Evolutionary conservation across 495 filamentous ascomycete genomes (phyloP).

Genomic region (Neurospora cerealis): DNA sequence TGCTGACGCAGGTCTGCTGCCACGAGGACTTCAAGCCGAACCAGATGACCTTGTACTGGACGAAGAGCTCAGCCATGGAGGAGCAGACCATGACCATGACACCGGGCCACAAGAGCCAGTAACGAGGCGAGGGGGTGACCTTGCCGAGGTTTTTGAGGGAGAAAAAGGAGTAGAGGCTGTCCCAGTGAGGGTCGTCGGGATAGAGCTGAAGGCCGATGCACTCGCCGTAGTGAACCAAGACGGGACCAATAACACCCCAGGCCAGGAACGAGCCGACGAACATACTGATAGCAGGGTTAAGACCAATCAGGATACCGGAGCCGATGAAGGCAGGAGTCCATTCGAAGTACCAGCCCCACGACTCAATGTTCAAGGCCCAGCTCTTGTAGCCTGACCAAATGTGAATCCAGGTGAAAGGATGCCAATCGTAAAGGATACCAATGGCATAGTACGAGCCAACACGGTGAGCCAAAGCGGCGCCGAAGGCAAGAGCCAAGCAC

Average conservation of each 20-base stretch:
- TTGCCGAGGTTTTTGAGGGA: slow-evolving; percentile 38
- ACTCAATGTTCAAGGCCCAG: slow-evolving; percentile 48
- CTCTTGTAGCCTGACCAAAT: slow-evolving; percentile 50
- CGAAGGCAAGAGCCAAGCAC: slow-evolving; percentile 43
- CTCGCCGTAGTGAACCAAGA: slow-evolving; percentile 46
- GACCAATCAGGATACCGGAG: slow-evolving; percentile 53
- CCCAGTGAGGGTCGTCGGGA: slow-evolving; percentile 40
- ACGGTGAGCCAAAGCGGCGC: slow-evolving; percentile 38
- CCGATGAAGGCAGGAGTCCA: slow-evolving; percentile 61
- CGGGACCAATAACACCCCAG: slow-evolving; percentile 57
- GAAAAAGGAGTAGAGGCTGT: slow-evolving; percentile 36
- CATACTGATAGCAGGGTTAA: slow-evolving; percentile 55
- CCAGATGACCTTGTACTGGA: slow-evolving; percentile 52
- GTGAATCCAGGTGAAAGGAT: slow-evolving; percentile 53
- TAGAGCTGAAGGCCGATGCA: slow-evolving; percentile 35
- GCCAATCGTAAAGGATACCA: slow-evolving; percentile 60
- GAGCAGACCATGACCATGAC: slow-evolving; percentile 55
- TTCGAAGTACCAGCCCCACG: slow-evolving; percentile 57
- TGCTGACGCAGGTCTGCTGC: slow-evolving; percentile 31
- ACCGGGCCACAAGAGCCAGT: slow-evolving; percentile 59
- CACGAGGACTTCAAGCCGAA: slow-evolving; percentile 41
- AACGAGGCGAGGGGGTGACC: slow-evolving; percentile 44
- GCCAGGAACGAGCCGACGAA: slow-evolving; percentile 49
- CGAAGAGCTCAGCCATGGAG: slow-evolving; percentile 49
- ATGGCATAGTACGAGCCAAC: slow-evolving; percentile 51